Conservation (phyloP, 371 early-diverging fungal species). For the Lichtheimia ornata region DNA sequence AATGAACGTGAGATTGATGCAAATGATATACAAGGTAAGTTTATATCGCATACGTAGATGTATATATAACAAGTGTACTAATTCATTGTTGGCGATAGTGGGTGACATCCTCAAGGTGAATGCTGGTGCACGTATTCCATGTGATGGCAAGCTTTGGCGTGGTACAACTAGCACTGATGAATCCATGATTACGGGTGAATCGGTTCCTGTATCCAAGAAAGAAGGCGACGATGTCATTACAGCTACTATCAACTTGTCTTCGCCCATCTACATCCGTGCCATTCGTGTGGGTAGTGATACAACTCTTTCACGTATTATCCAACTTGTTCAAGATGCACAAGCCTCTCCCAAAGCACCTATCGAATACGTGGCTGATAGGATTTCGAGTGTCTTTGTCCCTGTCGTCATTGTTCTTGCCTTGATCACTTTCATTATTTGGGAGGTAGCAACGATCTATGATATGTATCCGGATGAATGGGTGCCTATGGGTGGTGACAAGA, state of each 20-base stretch:
- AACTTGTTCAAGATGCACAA: slow-evolving; percentile 71
- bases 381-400: slow-evolving; percentile 63
- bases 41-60: neutral
- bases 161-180: slow-evolving; percentile 70
- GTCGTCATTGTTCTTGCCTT: slow-evolving; percentile 59
- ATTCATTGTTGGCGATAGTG: slow-evolving; percentile 26
- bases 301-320: slow-evolving; percentile 64
- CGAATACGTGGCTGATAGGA: slow-evolving; percentile 64
- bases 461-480: slow-evolving; percentile 49
- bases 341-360: slow-evolving; percentile 69
- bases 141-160: slow-evolving; percentile 68
- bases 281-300: slow-evolving; percentile 63
- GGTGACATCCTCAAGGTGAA: slow-evolving; percentile 66
- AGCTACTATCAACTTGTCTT: slow-evolving; percentile 61
- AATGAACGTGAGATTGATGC: slow-evolving; percentile 42
- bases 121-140: slow-evolving; percentile 70
- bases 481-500: slow-evolving; percentile 42
- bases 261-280: slow-evolving; percentile 60
- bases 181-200: slow-evolving; percentile 85
- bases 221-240: slow-evolving; percentile 55
- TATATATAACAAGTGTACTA: slow-evolving; percentile 1
- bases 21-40: slow-evolving; percentile 49
- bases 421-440: slow-evolving; percentile 61
- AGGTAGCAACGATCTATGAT: slow-evolving; percentile 33
- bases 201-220: slow-evolving; percentile 69